Evolutionary conservation across 208 protist genomes (phyloP), one percentile per base, ranked within the genome.

Genomic region (Phytomonas francai): DNA sequence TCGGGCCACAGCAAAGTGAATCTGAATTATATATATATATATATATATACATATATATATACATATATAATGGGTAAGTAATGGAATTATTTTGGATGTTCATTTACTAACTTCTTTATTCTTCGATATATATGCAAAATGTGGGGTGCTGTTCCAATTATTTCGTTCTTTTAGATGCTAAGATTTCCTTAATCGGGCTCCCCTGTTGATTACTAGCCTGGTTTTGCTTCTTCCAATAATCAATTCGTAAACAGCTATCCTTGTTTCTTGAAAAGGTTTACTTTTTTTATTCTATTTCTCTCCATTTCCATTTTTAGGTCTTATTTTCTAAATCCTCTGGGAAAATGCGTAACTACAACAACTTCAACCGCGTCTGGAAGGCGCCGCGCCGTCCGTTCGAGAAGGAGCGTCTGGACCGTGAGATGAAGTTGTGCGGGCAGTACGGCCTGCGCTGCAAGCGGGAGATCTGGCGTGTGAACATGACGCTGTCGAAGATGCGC

Each of bases 391-490:
- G 98, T 79, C 98, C 98, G 68, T 99, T 99, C 87, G 99, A 99
- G 88, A 99, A 99, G 91, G 98, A 99, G 85, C 97, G 99, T 75
- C 91, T 99, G 67, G 98, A 99, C 83, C 86, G 91, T 62, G 99
- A 99, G 93, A 95, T 99, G 76, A 99, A 99, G 92, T 78, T 99
- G 61, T 94, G 95, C 87, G 98, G 98, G 63, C 95, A 99, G 89
- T 99, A 97, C 81, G 98, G 98, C 72, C 96, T 99, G 70, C 95
- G 97, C 77, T 99, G 98, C 97, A 99, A 99, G 94, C 96, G 94
- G 78, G 98, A 99, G 91, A 96, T 99, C 67, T 99, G 98, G 97
- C 96, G 98, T 77, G 94, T 99, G 49, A 93, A 99, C 87, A 96
- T 97, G 72, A 95, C 95, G 54, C 92, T 99, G 27, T 97, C 98